Percentiles rank a stretch among this genome's conserved stretches.
Conservation (phyloP, 345 rosid species). For the Erysimum cheiranthoides region DNA sequence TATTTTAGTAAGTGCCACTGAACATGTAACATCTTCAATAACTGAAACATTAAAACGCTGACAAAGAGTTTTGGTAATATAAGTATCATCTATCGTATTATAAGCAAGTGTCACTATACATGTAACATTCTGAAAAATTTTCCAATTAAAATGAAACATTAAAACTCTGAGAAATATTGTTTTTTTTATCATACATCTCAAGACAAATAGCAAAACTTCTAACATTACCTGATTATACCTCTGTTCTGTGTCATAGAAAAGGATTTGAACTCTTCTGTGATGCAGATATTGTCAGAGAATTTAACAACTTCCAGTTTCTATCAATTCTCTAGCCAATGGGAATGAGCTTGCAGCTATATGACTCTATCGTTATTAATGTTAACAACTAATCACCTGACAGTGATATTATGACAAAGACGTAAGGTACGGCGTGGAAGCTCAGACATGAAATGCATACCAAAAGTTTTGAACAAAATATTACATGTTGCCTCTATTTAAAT, state of each 20-base stretch:
- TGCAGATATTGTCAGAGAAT: slow-evolving; percentile 16
- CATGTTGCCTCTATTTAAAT: neutral
- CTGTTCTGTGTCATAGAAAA: slow-evolving; percentile 22
- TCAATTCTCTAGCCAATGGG: neutral
- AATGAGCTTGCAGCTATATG: neutral
- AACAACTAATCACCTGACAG: neutral
- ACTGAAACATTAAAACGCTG: neutral
- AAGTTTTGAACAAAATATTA: neutral
- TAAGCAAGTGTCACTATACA: neutral
- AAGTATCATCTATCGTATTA: slow-evolving; percentile 26
- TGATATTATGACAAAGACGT: neutral
- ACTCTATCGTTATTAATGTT: neutral
- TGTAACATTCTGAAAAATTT: slow-evolving; percentile 6
- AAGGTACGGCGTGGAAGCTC: neutral
- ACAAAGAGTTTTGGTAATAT: slow-evolving; percentile 42
- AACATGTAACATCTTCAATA: slow-evolving; percentile 8
- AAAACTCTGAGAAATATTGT: neutral
- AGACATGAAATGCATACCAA: neutral
- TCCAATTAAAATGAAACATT: neutral
- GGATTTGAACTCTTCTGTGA: slow-evolving; percentile 11
- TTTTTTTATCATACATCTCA: slow-evolving; percentile 18
- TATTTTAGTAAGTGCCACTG: neutral
- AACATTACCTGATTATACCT: slow-evolving; percentile 1
- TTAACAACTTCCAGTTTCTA: neutral
- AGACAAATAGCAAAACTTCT: slow-evolving; percentile 14